These are phyloP conservation scores for Fraxinus greggii DNA, from an alignment of 305 asterid genomes.

Conservation along the genomic window DNA sequence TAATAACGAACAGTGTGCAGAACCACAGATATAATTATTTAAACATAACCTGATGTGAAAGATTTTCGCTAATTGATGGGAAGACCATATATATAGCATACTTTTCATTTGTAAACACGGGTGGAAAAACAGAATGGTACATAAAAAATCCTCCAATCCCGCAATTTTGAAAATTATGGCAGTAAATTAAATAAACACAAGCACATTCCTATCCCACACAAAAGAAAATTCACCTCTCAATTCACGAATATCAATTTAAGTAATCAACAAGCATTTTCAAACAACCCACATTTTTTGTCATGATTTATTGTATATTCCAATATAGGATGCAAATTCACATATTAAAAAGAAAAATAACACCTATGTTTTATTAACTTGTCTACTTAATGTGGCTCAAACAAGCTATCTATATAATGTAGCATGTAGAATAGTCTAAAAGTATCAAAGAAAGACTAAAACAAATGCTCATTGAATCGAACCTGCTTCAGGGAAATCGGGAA, in stretches of 20 bases:
- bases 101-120: background rate
- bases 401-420: background rate
- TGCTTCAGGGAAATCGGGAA: constrained; percentile 90
- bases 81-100: background rate
- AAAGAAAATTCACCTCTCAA: background rate
- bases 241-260: background rate
- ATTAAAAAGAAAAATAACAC: background rate
- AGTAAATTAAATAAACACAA: background rate
- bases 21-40: background rate
- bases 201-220: background rate
- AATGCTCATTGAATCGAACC: constrained; percentile 35
- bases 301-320: background rate
- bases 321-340: background rate
- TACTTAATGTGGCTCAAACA: background rate
- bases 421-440: background rate
- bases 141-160: background rate
- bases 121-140: background rate
- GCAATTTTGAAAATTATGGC: background rate
- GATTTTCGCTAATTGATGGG: background rate
- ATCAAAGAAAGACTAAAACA: background rate
- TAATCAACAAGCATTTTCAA: background rate
- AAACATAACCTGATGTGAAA: background rate
- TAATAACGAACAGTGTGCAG: background rate
- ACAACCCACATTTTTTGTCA: background rate
- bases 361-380: background rate